Evolutionary conservation across 495 filamentous ascomycete genomes (phyloP).

Genomic region (Amorphotheca resinae): DNA sequence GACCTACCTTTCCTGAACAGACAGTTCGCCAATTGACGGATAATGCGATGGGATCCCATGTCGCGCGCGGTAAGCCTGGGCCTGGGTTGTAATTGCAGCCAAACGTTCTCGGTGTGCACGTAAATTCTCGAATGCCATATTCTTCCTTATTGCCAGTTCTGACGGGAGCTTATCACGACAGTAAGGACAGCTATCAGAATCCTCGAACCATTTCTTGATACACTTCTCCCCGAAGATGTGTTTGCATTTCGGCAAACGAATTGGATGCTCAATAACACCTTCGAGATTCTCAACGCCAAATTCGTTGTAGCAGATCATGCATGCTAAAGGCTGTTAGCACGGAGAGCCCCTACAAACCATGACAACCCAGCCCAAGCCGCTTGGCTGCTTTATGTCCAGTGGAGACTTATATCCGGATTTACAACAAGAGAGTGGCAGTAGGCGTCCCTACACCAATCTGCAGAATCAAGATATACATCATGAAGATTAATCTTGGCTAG

Average conservation of each 20-base stretch:
- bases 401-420: too few species aligned
- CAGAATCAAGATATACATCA: too few species aligned
- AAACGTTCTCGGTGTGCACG: slow-evolving; percentile 3
- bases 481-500: too few species aligned
- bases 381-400: too few species aligned
- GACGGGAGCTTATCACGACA: slow-evolving; percentile 44
- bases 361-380: too few species aligned
- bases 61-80: slow-evolving; percentile 1
- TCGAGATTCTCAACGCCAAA: slow-evolving; percentile 39
- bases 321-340: slow-evolving; percentile 25
- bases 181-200: slow-evolving; percentile 45
- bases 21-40: background rate
- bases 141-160: slow-evolving; percentile 20
- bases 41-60: background rate
- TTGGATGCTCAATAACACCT: slow-evolving; percentile 34
- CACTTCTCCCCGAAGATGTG: slow-evolving; percentile 47
- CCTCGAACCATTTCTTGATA: slow-evolving; percentile 48
- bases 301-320: slow-evolving; percentile 46
- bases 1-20: background rate
- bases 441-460: too few species aligned
- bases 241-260: slow-evolving; percentile 43
- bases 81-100: background rate
- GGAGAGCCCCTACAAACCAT: too few species aligned
- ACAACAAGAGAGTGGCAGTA: too few species aligned
- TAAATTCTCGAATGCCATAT: slow-evolving; percentile 1